A percentile compares a stretch with the other conserved stretches of the same genome.
Conservation (phyloP, 106 monocot species). For the Phalaenopsis equestris region DNA sequence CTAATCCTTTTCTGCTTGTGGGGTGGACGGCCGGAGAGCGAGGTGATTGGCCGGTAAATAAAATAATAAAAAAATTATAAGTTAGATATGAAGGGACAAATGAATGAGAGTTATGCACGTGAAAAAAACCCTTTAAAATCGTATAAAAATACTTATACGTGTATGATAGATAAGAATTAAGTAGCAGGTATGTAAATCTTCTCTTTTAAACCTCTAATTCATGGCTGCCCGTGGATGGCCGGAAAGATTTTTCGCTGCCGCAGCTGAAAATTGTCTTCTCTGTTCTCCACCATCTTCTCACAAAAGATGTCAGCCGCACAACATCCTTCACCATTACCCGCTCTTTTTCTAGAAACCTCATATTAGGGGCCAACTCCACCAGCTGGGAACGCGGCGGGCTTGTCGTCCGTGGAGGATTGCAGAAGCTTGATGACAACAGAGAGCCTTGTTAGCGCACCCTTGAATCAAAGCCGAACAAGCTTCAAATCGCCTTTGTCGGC, state of each 20-base stretch:
- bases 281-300: conserved; percentile 1
- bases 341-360: conserved; percentile 17
- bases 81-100: too few species aligned
- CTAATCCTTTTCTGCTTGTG: too few species aligned
- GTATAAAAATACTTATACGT: too few species aligned
- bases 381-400: neutral
- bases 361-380: neutral
- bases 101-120: neutral
- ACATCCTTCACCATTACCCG: neutral
- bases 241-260: neutral
- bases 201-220: neutral
- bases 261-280: neutral
- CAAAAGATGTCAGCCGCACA: neutral
- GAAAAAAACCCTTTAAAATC: neutral
- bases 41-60: too few species aligned
- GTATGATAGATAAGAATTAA: too few species aligned
- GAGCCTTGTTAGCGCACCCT: conserved; percentile 11
- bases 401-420: neutral
- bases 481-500: neutral
- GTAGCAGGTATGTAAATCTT: too few species aligned
- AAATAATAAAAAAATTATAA: too few species aligned
- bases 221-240: neutral
- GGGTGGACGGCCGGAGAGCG: too few species aligned
- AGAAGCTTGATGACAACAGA: conserved; percentile 12
- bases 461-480: neutral